phyloP scores from a whole-genome alignment of 208 protist genomes.

The Zelonia costaricensis region DNA sequence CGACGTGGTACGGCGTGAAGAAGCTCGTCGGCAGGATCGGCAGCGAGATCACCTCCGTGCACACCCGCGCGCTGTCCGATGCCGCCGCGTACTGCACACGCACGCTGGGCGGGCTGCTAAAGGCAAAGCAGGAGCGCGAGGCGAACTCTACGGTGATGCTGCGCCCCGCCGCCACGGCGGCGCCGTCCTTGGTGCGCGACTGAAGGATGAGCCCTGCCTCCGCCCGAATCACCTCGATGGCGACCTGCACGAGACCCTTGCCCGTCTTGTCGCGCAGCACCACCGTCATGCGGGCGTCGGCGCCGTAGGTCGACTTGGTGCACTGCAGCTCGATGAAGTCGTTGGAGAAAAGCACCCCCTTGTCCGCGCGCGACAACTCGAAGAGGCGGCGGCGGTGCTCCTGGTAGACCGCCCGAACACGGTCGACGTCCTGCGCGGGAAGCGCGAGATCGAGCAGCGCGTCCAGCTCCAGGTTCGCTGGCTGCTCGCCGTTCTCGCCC shows the following conservation, averaged over 20 bases:
- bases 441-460: constrained; percentile 73
- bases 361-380: constrained; percentile 14
- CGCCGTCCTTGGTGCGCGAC: constrained; percentile 37
- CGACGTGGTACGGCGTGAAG: constrained; percentile 60
- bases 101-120: constrained; percentile 54
- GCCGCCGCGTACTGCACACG: constrained; percentile 46
- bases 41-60: constrained; percentile 55
- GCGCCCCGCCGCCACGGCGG: constrained; percentile 17
- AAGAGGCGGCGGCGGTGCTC: constrained; percentile 41
- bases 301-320: constrained; percentile 40
- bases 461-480: constrained; percentile 57
- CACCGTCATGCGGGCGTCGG: constrained; percentile 52
- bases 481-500: constrained; percentile 63
- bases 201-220: constrained; percentile 66
- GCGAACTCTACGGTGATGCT: constrained; percentile 58
- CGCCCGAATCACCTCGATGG: constrained; percentile 44
- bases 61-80: constrained; percentile 1
- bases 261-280: constrained; percentile 31
- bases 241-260: constrained; percentile 28
- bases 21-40: constrained; percentile 68
- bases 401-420: constrained; percentile 29
- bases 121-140: constrained; percentile 62
- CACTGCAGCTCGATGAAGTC: constrained; percentile 53
- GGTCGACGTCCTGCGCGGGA: constrained; percentile 41
- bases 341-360: constrained; percentile 52